phyloP scores from a whole-genome alignment of 2,329 filamentous ascomycete genomes.

The Claviceps monticola region DNA sequence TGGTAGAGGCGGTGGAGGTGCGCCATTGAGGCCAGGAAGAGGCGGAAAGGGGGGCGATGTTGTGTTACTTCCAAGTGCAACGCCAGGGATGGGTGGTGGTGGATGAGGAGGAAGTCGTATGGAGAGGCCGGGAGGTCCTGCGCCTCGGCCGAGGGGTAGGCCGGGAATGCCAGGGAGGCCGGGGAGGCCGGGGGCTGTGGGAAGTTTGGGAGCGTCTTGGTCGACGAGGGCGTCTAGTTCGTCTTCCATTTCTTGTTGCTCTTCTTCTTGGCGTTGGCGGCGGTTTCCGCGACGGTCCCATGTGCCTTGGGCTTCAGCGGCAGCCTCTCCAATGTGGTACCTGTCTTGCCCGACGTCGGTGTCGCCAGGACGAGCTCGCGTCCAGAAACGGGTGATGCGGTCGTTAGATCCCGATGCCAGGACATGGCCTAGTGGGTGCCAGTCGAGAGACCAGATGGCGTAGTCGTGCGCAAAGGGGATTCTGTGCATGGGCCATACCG shows the following conservation, averaged over 20 bases:
- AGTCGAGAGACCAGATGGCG: conserved; percentile 94
- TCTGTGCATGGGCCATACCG: conserved; percentile 84
- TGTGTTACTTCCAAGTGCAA: conserved; percentile 25
- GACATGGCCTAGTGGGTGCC: conserved; percentile 93
- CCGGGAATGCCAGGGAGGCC: conserved; percentile 48
- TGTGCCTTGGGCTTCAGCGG: conserved; percentile 88
- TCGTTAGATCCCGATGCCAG: conserved; percentile 93
- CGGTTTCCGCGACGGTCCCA: conserved; percentile 72
- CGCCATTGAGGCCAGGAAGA: conserved; percentile 34
- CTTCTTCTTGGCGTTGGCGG: conserved; percentile 73
- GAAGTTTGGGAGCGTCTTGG: conserved; percentile 53
- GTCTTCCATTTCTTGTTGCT: conserved; percentile 86
- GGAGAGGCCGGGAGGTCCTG: conserved; percentile 26
- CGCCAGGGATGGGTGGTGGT: conserved; percentile 29
- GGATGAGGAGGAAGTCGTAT: conserved; percentile 26
- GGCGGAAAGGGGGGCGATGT: conserved; percentile 41
- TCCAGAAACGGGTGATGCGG: conserved; percentile 94
- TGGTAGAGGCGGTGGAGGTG: conserved; percentile 35
- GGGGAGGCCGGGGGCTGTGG: conserved; percentile 34
- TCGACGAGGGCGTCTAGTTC: conserved; percentile 87
- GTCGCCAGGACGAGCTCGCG: conserved; percentile 76
- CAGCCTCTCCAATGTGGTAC: conserved; percentile 89
- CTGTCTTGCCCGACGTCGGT: conserved; percentile 75
- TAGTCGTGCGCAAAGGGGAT: conserved; percentile 83
- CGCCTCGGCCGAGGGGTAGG: conserved; percentile 28